Conservation (phyloP, 345 rosid genomes). For the Angophora floribunda region DNA sequence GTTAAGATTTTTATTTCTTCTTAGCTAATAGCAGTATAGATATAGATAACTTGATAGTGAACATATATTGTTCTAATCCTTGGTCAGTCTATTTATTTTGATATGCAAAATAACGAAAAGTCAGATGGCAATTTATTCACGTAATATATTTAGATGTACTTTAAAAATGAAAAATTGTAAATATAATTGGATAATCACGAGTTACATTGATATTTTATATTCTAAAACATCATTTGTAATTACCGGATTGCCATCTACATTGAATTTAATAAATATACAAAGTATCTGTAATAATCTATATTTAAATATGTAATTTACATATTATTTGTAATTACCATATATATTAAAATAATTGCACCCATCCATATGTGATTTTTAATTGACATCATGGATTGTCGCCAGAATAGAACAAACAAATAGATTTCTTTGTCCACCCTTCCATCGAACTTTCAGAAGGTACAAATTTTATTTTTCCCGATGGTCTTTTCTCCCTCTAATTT, state of each 20-base stretch:
- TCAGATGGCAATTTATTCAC: background rate
- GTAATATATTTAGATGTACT: background rate
- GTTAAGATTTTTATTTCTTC: background rate
- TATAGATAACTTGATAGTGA: background rate
- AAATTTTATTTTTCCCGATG: background rate
- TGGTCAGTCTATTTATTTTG: background rate
- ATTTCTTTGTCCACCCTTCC: background rate
- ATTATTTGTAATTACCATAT: background rate
- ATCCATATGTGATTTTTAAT: background rate
- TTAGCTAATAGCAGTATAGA: too few species aligned
- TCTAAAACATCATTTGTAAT: background rate
- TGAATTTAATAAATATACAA: background rate
- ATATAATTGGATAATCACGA: background rate
- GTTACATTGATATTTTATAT: background rate
- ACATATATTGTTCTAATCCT: background rate
- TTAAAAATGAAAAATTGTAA: background rate
- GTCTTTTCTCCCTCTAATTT: background rate
- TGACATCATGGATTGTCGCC: too few species aligned
- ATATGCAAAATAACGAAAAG: background rate
- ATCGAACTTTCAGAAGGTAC: background rate
- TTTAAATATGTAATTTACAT: background rate
- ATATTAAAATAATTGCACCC: background rate
- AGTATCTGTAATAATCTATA: background rate
- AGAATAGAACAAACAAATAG: background rate
- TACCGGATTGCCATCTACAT: background rate